Conservation (phyloP, 495 filamentous ascomycete genomes). For the Extremus antarcticus region DNA sequence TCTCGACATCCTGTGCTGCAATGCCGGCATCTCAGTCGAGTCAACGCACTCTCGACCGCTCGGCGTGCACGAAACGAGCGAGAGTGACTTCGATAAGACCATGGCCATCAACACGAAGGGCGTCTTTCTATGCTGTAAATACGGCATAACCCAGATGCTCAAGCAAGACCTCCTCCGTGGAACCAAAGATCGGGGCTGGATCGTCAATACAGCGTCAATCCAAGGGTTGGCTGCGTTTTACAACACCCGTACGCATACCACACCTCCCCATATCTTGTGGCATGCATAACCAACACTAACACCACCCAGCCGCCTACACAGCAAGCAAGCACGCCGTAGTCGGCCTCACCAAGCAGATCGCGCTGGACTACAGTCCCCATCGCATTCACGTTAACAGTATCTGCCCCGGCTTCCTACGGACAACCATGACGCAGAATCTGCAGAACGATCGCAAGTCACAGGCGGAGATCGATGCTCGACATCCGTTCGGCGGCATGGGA, state of each 20-base stretch:
- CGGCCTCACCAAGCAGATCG: conserved; percentile 38
- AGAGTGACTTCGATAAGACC: conserved; percentile 51
- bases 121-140: conserved; percentile 43
- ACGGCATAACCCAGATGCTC: conserved; percentile 42
- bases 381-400: conserved; percentile 44
- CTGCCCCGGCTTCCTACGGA: conserved; percentile 35
- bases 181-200: conserved; percentile 43
- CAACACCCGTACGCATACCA: conserved; percentile 5
- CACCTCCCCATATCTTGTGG: not conserved
- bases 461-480: conserved; percentile 21
- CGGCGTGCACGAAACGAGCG: conserved; percentile 32
- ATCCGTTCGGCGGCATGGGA: conserved; percentile 36
- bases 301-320: conserved; percentile 34
- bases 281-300: not conserved
- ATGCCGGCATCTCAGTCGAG: conserved; percentile 37
- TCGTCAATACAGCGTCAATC: conserved; percentile 43
- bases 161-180: conserved; percentile 35
- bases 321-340: conserved; percentile 44
- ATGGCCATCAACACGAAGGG: conserved; percentile 61
- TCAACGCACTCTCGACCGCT: conserved; percentile 15
- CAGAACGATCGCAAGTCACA: conserved; percentile 11
- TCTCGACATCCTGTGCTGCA: conserved; percentile 46
- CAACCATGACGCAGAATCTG: conserved; percentile 20
- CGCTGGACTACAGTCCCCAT: conserved; percentile 41
- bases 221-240: conserved; percentile 33